phyloP scores from a whole-genome alignment of 2,329 filamentous ascomycete genomes.

The Trichophyton rubrum region DNA sequence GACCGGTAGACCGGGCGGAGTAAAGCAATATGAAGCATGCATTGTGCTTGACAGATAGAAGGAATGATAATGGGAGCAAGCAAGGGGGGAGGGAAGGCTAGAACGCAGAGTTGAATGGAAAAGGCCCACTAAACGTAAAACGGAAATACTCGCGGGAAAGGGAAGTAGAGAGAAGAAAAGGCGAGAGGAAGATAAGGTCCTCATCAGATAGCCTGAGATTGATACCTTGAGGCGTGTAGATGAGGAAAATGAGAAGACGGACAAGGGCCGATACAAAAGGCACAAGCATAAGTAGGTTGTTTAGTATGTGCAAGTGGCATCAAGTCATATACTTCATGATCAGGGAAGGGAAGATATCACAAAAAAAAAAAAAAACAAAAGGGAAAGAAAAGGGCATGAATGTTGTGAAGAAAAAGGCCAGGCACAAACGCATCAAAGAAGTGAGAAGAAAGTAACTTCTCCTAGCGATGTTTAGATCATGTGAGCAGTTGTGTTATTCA shows the following conservation, averaged over 20 bases:
- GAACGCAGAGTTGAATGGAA: neutral
- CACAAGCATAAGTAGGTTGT: slow-evolving; percentile 10
- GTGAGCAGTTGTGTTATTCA: neutral
- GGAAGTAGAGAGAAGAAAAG: neutral
- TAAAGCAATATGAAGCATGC: neutral
- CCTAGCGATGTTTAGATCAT: too few relatives aligned
- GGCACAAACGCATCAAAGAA: too few relatives aligned
- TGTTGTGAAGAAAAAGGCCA: too few relatives aligned
- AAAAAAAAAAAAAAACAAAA: neutral
- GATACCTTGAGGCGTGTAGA: neutral
- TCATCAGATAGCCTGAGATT: neutral
- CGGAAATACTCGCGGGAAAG: neutral
- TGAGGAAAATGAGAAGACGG: neutral
- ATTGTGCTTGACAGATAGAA: neutral
- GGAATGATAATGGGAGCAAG: neutral
- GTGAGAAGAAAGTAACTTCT: too few relatives aligned
- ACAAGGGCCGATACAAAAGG: neutral
- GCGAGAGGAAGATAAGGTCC: neutral
- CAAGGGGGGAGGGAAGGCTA: neutral
- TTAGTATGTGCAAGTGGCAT: slow-evolving; percentile 1
- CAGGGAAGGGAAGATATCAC: neutral
- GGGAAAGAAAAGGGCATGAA: neutral
- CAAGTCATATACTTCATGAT: slow-evolving; percentile 4
- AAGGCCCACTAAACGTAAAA: neutral
- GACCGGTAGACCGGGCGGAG: neutral